Evolutionary conservation across 164 flowering plant species (phyloP), one percentile per base, ranked within the genome.

Genomic region (Cinnamomum micranthum): DNA sequence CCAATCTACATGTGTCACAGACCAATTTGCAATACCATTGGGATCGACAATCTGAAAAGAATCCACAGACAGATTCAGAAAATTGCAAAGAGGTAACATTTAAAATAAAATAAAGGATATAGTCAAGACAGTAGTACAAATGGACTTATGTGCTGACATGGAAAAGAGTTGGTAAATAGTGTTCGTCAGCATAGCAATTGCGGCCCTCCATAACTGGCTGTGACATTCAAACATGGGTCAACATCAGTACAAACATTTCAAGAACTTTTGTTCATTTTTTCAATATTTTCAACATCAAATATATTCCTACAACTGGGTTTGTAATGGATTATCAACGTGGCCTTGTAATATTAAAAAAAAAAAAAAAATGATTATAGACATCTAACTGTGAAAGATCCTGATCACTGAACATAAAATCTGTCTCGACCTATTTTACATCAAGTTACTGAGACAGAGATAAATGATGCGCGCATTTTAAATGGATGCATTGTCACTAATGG

Each of bases 191-290:
- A 71, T 91, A 90, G 88, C 99, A 96, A 84, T 96, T 91, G 65
- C 85, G 87, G n/a, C 94, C 97, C 19, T 93, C 99, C 84, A 92
- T 74, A 75, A 92, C 97, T 51, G 95, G 99, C 99, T 96, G 98
- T 75, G 68, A 77, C 77, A 78, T 74, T 71, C 63, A 79, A 76
- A 41, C 75, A 66, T 77, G 12, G n/a, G 31, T 47, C 23, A 28
- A 65, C 66, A 79, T 74, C 73, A 80, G 78, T 13, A 51, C 50
- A 25, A 22, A 23, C 14, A 9, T 41, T 24, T 22, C 31, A 24
- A 24, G 41, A 14, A 77, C 52, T 50, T 4, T 63, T 11, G 23
- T 5, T 24, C 47, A 69, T 5, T 59, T 17, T 41, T 69, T 27
- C 24, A 4, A 52, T 33, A 68, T 27, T 64, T 31, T 47, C 24